Percentiles rank a stretch among this genome's conserved stretches.
phyloP scores from a whole-genome alignment of 495 filamentous ascomycete species.

The Ramalina intermedia region DNA sequence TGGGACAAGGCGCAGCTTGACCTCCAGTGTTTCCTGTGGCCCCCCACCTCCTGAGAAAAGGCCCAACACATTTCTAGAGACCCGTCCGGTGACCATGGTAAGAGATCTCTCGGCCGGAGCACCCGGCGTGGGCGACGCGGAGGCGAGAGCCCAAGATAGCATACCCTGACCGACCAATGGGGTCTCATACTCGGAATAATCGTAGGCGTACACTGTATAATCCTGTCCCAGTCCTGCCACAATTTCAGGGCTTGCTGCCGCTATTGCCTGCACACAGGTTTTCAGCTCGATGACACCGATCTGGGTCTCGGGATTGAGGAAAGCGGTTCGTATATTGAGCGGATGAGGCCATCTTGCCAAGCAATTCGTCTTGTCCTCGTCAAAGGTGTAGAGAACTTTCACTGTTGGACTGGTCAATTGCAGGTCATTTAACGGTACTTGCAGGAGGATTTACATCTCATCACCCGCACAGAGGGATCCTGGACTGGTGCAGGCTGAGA shows the following conservation, averaged over 20 bases:
- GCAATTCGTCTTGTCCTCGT: conserved; percentile 80
- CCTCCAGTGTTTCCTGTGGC: conserved; percentile 81
- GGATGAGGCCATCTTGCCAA: conserved; percentile 77
- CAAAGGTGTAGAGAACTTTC: conserved; percentile 95
- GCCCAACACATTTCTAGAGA: conserved; percentile 70
- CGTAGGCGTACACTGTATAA: conserved; percentile 91
- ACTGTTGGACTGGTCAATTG: conserved; percentile 33
- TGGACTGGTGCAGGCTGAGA: conserved; percentile 26
- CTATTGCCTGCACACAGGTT: conserved; percentile 80
- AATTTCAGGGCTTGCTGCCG: conserved; percentile 74
- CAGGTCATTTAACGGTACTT: background rate
- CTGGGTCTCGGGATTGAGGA: conserved; percentile 58
- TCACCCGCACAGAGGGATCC: conserved; percentile 37
- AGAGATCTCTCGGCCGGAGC: conserved; percentile 44
- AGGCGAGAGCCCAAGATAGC: conserved; percentile 74
- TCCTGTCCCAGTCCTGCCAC: conserved; percentile 72
- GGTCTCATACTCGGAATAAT: conserved; percentile 87
- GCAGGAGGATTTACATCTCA: conserved; percentile 30
- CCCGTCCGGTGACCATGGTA: conserved; percentile 77
- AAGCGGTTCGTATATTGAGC: conserved; percentile 63
- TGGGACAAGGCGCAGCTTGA: conserved; percentile 76
- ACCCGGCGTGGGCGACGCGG: conserved; percentile 37
- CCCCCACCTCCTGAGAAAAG: conserved; percentile 56
- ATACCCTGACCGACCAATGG: conserved; percentile 93
- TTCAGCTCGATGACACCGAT: conserved; percentile 86